Evolutionary conservation across 495 filamentous ascomycete species (phyloP), one percentile per base, ranked within the genome.

Genomic region (Neurospora sp.): DNA sequence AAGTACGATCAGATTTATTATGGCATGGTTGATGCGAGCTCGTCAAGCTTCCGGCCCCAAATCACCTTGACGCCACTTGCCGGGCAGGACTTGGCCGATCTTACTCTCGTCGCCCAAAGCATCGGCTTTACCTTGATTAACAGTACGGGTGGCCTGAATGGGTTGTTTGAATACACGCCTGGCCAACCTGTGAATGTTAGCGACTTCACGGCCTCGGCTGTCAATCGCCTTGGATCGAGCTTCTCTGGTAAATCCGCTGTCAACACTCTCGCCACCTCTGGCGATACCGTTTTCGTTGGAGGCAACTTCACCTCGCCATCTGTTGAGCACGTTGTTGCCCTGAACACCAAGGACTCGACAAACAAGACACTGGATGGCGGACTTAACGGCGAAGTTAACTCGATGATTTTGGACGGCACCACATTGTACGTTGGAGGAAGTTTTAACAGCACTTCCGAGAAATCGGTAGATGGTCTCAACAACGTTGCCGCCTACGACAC

Each of bases 1-100:
- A 99, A 98, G 82, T 97, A 96, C 75, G 96, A 98, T 77, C 89
- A 90, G 72, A 89, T 98, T 73, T 97, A 94, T 80, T 90, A 89
- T 73, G 96, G 94, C 9, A 88, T 87, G 74, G 89, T 99, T 72
- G 94, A 98, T 78, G 90, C 89, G 39, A 90, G 85, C 75, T 91
- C 89, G 40, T 85, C 85, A 75, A 86, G 85, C 27, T 98, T 98
- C 83, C 89, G 91, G 27, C 94, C 96, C 37, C 87, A 86, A 20
- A 89, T 99, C 70, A 97, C 93, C 3, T 83, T 99, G 71, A 85
- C 89, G 2, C 92, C 95, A 12, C 80, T 86, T 23, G 74, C 86
- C 16, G 89, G 87, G 37, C 93, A 97, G 78, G 75, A 79, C n/a
- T 76, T 82, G 38, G 83, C 84, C 3, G 87, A 90, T 70, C 86